Evolutionary conservation across 805 yeast genomes (phyloP).

Genomic region (Candida suzukii): DNA sequence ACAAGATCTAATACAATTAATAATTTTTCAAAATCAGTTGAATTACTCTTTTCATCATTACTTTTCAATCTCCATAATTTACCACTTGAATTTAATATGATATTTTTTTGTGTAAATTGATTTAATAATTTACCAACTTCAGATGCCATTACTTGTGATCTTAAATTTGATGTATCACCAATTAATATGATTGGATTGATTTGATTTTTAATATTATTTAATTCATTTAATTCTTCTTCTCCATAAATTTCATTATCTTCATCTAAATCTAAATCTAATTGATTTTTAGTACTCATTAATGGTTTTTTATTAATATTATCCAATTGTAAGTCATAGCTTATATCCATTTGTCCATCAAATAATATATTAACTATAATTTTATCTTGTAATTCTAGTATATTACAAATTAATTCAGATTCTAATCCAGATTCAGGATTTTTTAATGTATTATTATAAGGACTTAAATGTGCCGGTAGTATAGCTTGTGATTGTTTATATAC

Average conservation of each 20-base stretch:
- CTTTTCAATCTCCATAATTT: conserved; percentile 31
- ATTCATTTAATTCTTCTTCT: conserved; percentile 18
- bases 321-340: conserved; percentile 37
- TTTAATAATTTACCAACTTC: conserved; percentile 39
- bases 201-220: conserved; percentile 6
- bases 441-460: no score
- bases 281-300: conserved; percentile 2
- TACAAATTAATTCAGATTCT: conserved; percentile 13
- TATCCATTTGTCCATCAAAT: conserved; percentile 39
- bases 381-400: conserved; percentile 27
- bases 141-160: conserved; percentile 38
- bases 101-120: conserved; percentile 28
- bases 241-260: conserved; percentile 9
- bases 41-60: conserved; percentile 19
- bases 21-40: conserved; percentile 34
- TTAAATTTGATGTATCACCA: conserved; percentile 38
- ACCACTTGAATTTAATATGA: conserved; percentile 39
- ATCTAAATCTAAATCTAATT: neutral
- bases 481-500: neutral
- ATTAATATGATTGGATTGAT: conserved; percentile 28
- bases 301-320: conserved; percentile 13
- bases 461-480: no score
- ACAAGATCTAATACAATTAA: conserved; percentile 30
- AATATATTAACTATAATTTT: conserved; percentile 33
- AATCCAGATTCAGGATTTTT: neutral